Base-by-base conservation (phyloP, 2,329 filamentous ascomycete species). In the Nannizziopsis barbatae region DNA sequence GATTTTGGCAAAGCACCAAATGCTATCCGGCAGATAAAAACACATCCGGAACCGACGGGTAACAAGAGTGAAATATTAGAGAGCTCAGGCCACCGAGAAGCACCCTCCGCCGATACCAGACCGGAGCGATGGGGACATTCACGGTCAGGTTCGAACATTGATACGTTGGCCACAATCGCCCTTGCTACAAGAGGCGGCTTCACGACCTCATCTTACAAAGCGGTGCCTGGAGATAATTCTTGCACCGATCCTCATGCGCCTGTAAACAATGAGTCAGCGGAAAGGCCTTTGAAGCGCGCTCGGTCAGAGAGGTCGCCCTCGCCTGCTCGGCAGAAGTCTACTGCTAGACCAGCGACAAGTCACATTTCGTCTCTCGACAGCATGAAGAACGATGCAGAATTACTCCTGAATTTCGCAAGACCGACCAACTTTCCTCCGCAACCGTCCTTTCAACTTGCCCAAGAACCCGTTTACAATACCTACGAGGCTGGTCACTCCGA, bases 171-270 rank as follows among this genome's bases (percentile, higher is more conserved):
- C 51, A 73, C 68, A 44, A 72, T 73, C 57, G 71, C 71, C 39
- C 64, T 74, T 53, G 70, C 71, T 41, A 73, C 69, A 18, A 72
- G 69, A 53, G 68, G 70, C 48, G 67, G 66, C 30, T 68, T 71
- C 50, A 56, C 62, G 49, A 61, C 63, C 42, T 56, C 64, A 20
- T 52, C 61, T 32, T 62, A 63, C 50, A 58, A 60, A 39, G 38
- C 53, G n/a, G 56, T 85, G 86, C 65, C 84, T 88, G 52, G 86
- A 87, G 1, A 84, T 79, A 38, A 95, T 84, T 0, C 81, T 83
- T 58, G 96, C 72, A 3, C 89, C 89, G 37, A 81, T 76, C 33
- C 89, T 84, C 52, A 86, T 80, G 46, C 79, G 75, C 89, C 89
- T 7, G 12, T 40, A 3, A 35, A 49, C 5, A n/a, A 1, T 38